These are phyloP conservation scores for Candida vaughaniae DNA, from an alignment of 805 yeast species.

Conservation along the genomic window DNA sequence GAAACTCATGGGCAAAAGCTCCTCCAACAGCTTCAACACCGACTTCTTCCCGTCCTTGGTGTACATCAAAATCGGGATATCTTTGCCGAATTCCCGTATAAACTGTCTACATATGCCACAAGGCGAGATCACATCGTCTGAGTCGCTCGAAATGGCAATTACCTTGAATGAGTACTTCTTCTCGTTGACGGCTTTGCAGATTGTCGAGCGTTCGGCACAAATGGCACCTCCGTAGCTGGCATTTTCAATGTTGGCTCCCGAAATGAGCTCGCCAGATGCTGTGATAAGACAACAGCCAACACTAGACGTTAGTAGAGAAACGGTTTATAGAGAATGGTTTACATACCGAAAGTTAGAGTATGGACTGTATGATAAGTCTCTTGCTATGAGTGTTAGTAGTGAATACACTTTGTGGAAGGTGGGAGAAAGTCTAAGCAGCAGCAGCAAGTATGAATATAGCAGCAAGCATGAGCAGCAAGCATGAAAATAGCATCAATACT, in stretches of 20 bases:
- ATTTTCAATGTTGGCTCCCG: conserved; percentile 91
- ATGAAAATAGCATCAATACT: too few species aligned
- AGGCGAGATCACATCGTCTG: conserved; percentile 62
- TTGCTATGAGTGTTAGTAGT: conserved; percentile 39
- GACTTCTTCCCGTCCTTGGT: conserved; percentile 46
- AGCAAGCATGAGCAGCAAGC: too few species aligned
- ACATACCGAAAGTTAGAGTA: conserved; percentile 58
- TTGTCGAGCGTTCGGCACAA: conserved; percentile 41
- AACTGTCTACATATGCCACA: conserved; percentile 95
- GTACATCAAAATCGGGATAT: conserved; percentile 69
- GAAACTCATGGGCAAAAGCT: conserved; percentile 78
- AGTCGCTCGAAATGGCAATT: conserved; percentile 13
- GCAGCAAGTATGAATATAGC: too few species aligned
- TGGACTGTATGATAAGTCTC: conserved; percentile 60
- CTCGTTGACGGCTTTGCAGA: conserved; percentile 26
- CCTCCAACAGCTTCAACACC: conserved; percentile 46
- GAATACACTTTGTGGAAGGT: too few species aligned
- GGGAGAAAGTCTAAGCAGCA: too few species aligned
- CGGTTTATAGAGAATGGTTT: conserved; percentile 10
- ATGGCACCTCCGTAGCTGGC: conserved; percentile 74
- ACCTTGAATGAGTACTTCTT: conserved; percentile 9
- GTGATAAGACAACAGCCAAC: conserved; percentile 81
- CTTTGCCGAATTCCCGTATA: conserved; percentile 72
- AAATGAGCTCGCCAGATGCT: conserved; percentile 43
- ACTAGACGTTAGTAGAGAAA: conserved; percentile 23